Base-by-base conservation (phyloP, 75 land plant species). In the Larix kaempferi region DNA sequence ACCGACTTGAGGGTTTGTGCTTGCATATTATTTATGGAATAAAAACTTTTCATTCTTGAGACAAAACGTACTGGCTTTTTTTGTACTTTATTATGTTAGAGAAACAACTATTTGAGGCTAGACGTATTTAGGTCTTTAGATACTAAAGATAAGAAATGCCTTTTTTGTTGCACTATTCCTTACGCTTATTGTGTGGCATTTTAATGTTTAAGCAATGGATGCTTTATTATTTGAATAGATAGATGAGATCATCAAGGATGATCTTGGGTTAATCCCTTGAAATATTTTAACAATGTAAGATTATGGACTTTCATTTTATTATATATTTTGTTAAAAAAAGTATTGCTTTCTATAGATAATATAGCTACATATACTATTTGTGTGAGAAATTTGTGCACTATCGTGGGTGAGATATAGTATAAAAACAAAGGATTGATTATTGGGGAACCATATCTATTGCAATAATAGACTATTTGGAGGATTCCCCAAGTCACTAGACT, bases 201-300 rank as follows among this genome's bases (percentile, higher is more conserved):
- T 16, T 64, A 64, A 41, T 41, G 12, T 69, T 69, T 69, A 69
- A 69, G 52, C 52, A 41, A 39, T 69, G 44, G 21, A n/a, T 67
- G 72, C 21, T 69, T 41, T 69, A 12, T 69, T 14, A 69, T 41
- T 39, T 39, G 14, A n/a, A 41, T 52, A 69, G 72, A 69, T 69
- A 39, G 72, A 52, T 41, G 72, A 69, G 37, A 69, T 69, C 21
- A 69, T 69, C 21, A 69, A 69, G 72, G 72, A 69, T 3, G 72
- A 69, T 44, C 72, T 69, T 69, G 72, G 72, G 72, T 69, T 69
- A 69, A 69, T 22, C 72, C 69, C 72, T 41, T 69, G 52, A 69
- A 35, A 41, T 69, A 69, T 69, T 69, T 69, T 41, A 69, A 69
- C 54, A 69, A 69, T 69, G 72, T 69, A 69, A 69, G 72, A 35